Percentiles rank a stretch among this genome's conserved stretches.
These are phyloP conservation scores for Tulasnella calospora DNA, from an alignment of 768 basidiomycete genomes.

Conservation along the genomic window DNA sequence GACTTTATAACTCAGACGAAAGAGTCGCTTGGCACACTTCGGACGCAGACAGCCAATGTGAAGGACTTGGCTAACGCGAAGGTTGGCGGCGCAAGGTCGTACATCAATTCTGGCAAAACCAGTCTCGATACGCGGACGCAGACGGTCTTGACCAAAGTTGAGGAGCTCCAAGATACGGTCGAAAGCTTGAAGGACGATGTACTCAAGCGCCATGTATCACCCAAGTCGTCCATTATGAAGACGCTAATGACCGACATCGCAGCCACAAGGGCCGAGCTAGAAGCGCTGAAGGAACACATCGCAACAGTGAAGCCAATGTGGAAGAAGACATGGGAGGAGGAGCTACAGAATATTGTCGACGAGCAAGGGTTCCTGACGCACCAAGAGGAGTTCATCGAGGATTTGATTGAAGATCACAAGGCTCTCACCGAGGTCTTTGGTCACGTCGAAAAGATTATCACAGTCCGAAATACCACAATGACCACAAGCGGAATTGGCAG, in stretches of 20 bases:
- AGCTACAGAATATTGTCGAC: conserved; percentile 92
- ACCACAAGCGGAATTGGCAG: conserved; percentile 38
- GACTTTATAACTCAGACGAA: conserved; percentile 93
- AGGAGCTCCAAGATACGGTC: conserved; percentile 86
- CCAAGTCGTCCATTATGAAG: conserved; percentile 67
- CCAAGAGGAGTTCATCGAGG: conserved; percentile 84
- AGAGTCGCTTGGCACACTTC: conserved; percentile 69
- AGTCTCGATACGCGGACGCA: conserved; percentile 88
- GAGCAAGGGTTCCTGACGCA: conserved; percentile 92
- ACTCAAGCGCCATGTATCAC: conserved; percentile 78
- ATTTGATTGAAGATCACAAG: conserved; percentile 88
- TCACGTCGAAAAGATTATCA: conserved; percentile 86
- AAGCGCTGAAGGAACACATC: conserved; percentile 76
- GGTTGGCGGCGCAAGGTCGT: conserved; percentile 79
- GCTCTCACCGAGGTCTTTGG: conserved; percentile 81
- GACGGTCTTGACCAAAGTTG: conserved; percentile 84
- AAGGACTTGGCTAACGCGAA: conserved; percentile 76
- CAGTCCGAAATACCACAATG: conserved; percentile 42
- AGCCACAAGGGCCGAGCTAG: conserved; percentile 60
- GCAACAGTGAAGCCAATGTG: conserved; percentile 90
- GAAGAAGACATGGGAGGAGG: conserved; percentile 98
- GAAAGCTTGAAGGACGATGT: conserved; percentile 90
- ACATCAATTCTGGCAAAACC: conserved; percentile 86
- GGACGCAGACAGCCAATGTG: conserved; percentile 80
- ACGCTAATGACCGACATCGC: conserved; percentile 67